A percentile compares a stretch with the other conserved stretches of the same genome.
Evolutionary conservation across 148 eudicot species (phyloP).

Genomic region (Mesembryanthemum crystallinum): DNA sequence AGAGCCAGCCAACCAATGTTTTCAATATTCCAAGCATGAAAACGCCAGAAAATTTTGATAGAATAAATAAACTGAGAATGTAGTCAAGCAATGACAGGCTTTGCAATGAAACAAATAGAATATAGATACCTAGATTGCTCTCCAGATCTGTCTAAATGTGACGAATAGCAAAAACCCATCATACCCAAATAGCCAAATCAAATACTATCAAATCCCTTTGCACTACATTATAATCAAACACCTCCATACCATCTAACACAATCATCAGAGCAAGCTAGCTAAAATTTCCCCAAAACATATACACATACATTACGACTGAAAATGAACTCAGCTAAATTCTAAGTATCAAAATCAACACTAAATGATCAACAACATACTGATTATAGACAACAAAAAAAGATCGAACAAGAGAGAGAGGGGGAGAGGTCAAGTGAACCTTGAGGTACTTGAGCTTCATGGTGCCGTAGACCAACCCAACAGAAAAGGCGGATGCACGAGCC

Average conservation of each 20-base stretch:
- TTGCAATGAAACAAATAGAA: too few relatives aligned
- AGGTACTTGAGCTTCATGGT: constrained; percentile 59
- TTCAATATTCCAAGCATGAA: background rate
- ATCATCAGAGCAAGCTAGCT: too few relatives aligned
- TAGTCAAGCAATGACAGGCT: background rate
- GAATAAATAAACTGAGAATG: background rate
- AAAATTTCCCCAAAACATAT: too few relatives aligned
- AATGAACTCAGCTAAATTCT: background rate
- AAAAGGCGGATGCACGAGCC: constrained; percentile 57
- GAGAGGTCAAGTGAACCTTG: constrained; percentile 39
- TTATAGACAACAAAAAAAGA: background rate
- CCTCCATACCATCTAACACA: too few relatives aligned
- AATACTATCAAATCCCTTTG: background rate
- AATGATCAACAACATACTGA: background rate
- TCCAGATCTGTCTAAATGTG: background rate
- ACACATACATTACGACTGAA: too few relatives aligned
- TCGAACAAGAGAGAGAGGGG: background rate
- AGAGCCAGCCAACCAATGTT: background rate
- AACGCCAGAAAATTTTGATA: background rate
- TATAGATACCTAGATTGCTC: background rate
- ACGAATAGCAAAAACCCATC: background rate
- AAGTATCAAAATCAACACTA: background rate
- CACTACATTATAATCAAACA: too few relatives aligned
- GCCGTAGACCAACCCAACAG: constrained; percentile 59
- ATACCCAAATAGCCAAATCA: background rate